Evolutionary conservation across 2,329 filamentous ascomycete genomes (phyloP).

Genomic region (Diaporthe sp.): DNA sequence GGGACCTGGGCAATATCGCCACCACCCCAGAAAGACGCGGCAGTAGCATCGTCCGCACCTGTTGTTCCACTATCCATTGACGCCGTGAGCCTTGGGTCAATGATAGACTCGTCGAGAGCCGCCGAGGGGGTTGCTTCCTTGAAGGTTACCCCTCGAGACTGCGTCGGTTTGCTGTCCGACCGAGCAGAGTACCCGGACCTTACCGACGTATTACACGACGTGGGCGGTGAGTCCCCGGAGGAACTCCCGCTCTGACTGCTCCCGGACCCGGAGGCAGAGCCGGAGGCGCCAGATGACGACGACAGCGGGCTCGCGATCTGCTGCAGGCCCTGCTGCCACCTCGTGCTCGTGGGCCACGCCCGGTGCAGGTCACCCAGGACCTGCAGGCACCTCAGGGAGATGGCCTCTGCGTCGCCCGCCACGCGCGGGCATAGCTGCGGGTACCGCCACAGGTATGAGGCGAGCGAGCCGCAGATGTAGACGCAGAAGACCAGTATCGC

Average conservation of each 20-base stretch:
- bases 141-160: not conserved
- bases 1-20: conserved; percentile 1
- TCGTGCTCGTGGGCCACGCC: conserved; percentile 44
- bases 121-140: not conserved
- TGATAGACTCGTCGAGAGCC: conserved; percentile 29
- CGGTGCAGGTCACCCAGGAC: conserved; percentile 44
- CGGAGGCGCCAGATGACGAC: conserved; percentile 16
- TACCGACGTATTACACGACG: conserved; percentile 33
- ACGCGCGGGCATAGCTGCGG: conserved; percentile 49
- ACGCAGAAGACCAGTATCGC: conserved; percentile 57
- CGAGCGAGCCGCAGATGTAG: conserved; percentile 57
- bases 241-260: conserved; percentile 30
- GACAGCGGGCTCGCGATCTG: conserved; percentile 42
- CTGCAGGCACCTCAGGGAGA: conserved; percentile 44
- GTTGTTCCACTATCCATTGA: not conserved
- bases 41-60: not conserved
- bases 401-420: conserved; percentile 46
- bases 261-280: conserved; percentile 19
- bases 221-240: conserved; percentile 34
- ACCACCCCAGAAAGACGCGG: conserved; percentile 30
- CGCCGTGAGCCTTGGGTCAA: conserved; percentile 38
- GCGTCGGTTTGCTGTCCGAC: not conserved
- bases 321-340: conserved; percentile 45
- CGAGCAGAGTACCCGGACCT: conserved; percentile 10
- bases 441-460: conserved; percentile 49